Conservation (phyloP, 495 filamentous ascomycete species). For the Cladorrhinum samala region DNA sequence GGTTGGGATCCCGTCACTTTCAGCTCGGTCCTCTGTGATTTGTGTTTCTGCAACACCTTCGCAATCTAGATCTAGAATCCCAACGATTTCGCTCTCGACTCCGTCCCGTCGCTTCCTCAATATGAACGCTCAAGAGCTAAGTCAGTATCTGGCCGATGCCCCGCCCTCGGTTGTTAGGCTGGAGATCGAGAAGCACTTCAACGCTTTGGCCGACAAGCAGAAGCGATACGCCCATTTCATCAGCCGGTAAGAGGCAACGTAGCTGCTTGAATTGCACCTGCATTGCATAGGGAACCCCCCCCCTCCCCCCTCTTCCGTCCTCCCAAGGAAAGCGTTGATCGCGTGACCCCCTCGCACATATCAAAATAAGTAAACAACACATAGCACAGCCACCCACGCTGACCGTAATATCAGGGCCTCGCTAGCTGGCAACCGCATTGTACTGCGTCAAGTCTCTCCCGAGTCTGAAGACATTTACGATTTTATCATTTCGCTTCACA, state of each 20-base stretch:
- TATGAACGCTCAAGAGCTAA: slow-evolving; percentile 48
- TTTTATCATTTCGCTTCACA: slow-evolving; percentile 76
- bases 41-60: background rate
- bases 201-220: slow-evolving; percentile 67
- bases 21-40: background rate
- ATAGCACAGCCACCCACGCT: background rate
- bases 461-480: slow-evolving; percentile 90
- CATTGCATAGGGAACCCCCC: too few relatives aligned
- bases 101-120: slow-evolving; percentile 14
- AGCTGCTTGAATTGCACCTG: too few relatives aligned
- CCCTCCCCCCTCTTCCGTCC: too few relatives aligned
- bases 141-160: slow-evolving; percentile 81
- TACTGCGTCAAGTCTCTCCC: slow-evolving; percentile 80
- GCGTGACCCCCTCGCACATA: background rate
- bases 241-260: slow-evolving; percentile 53
- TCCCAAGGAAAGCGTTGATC: background rate
- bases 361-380: background rate
- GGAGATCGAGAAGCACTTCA: slow-evolving; percentile 84
- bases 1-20: slow-evolving; percentile 5
- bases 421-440: slow-evolving; percentile 77
- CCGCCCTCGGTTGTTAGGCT: slow-evolving; percentile 82
- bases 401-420: slow-evolving; percentile 54
- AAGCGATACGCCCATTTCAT: slow-evolving; percentile 92
- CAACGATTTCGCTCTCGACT: background rate
- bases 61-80: slow-evolving; percentile 1